Conservation (phyloP, 2,329 filamentous ascomycete species). For the Exserohilum turcica region DNA sequence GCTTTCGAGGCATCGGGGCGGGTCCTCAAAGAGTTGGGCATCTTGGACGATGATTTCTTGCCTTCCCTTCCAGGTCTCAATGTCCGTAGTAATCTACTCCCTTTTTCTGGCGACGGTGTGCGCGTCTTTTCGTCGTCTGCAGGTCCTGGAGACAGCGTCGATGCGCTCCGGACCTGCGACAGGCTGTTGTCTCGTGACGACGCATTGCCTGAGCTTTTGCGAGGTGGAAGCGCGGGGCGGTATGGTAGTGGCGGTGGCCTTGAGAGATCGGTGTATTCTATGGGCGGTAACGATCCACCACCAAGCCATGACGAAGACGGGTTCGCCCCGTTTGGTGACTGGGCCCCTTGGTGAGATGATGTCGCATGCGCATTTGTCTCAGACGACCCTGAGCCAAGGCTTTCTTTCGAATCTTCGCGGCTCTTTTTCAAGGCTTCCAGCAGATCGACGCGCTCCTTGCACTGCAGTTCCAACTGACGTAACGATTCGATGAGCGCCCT, state of each 20-base stretch:
- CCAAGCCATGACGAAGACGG: conserved; percentile 66
- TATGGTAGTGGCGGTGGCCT: conserved; percentile 67
- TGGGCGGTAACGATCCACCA: conserved; percentile 78
- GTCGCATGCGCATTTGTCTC: conserved; percentile 31
- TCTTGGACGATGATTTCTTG: conserved; percentile 53
- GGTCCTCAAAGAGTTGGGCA: conserved; percentile 52
- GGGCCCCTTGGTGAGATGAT: conserved; percentile 26
- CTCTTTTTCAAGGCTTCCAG: conserved; percentile 78
- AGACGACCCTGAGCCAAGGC: conserved; percentile 24
- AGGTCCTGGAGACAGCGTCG: conserved; percentile 43
- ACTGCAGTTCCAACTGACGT: conserved; percentile 83
- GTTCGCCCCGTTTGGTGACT: conserved; percentile 17
- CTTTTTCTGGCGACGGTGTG: conserved; percentile 67
- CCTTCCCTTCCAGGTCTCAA: conserved; percentile 55
- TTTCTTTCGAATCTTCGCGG: conserved; percentile 58
- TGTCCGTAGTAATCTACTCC: conserved; percentile 62
- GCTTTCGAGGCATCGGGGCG: conserved; percentile 64
- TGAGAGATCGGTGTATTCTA: conserved; percentile 81
- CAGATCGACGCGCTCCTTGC: conserved; percentile 89
- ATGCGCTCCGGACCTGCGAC: conserved; percentile 27
- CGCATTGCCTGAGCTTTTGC: conserved; percentile 53
- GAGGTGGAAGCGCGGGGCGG: conserved; percentile 53
- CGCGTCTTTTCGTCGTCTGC: conserved; percentile 55
- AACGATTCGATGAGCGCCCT: conserved; percentile 80
- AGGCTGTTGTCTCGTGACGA: conserved; percentile 30